phyloP scores from a whole-genome alignment of 805 yeast genomes.

The Starmerella kuoi region DNA sequence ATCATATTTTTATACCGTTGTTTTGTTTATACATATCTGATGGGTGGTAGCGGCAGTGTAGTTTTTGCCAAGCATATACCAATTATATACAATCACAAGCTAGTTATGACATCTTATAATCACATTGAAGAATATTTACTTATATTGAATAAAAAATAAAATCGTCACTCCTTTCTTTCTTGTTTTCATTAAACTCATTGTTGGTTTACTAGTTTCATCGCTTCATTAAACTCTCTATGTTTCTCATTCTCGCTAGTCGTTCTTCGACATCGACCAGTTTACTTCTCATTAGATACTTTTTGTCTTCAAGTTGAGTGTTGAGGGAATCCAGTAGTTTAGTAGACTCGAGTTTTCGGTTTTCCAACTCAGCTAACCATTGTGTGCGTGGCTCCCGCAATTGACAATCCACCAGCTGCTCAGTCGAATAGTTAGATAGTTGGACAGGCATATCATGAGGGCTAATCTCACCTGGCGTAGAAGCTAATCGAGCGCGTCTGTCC shows the following conservation, averaged over 20 bases:
- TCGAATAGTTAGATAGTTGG: slow-evolving; percentile 1
- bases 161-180: no score
- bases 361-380: slow-evolving; percentile 11
- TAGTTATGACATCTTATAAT: no score
- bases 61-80: no score
- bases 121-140: no score
- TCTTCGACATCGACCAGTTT: background rate
- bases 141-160: no score
- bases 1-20: no score
- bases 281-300: background rate
- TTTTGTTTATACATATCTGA: no score
- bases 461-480: background rate
- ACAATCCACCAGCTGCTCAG: slow-evolving; percentile 11
- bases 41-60: no score
- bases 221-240: background rate
- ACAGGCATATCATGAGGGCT: slow-evolving; percentile 9
- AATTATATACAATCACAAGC: no score
- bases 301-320: background rate
- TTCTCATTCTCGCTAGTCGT: background rate
- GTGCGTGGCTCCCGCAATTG: slow-evolving; percentile 5
- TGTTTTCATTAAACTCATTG: no score
- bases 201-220: no score
- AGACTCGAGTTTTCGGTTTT: background rate
- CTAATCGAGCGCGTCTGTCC: slow-evolving; percentile 2
- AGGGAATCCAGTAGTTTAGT: background rate